Evolutionary conservation across 805 yeast genomes (phyloP).

Genomic region (Wickerhamomyces rabaulensis): DNA sequence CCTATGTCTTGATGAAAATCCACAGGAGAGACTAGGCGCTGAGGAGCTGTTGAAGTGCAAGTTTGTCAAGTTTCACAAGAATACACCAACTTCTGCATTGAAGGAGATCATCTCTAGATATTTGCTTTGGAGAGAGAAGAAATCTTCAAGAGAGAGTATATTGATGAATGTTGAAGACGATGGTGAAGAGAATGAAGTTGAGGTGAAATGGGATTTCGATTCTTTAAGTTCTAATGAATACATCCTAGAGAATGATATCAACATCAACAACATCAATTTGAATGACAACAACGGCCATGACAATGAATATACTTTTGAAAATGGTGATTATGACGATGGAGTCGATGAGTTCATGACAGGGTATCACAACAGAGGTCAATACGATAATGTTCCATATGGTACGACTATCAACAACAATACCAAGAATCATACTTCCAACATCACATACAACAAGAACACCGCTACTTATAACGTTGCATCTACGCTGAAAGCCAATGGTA

Average conservation of each 20-base stretch:
- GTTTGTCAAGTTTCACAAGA: constrained; percentile 61
- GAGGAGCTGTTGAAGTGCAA: constrained; percentile 75
- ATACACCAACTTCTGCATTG: constrained; percentile 52
- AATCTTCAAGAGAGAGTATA: constrained; percentile 48
- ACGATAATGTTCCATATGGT: constrained; percentile 6
- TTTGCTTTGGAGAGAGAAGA: constrained; percentile 69
- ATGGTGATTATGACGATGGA: constrained; percentile 23
- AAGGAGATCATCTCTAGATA: constrained; percentile 74
- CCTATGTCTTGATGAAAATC: constrained; percentile 87
- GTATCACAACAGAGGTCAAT: constrained; percentile 13
- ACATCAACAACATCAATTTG: constrained; percentile 30
- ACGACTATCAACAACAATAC: constrained; percentile 19
- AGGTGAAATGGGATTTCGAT: constrained; percentile 86
- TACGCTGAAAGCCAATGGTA: constrained; percentile 22
- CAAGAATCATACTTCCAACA: constrained; percentile 8
- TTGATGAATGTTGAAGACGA: constrained; percentile 37
- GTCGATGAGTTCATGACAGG: constrained; percentile 26
- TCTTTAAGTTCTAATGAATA: constrained; percentile 71
- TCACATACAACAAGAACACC: constrained; percentile 26
- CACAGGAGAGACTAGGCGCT: constrained; percentile 81
- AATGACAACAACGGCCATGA: constrained; percentile 14
- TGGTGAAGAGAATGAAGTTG: constrained; percentile 33
- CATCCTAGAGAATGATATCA: constrained; percentile 64
- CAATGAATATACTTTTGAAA: constrained; percentile 20
- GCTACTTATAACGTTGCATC: constrained; percentile 23